These are phyloP conservation scores for Apophysomyces elegans DNA, from an alignment of 371 early-diverging fungal genomes.

Conservation along the genomic window DNA sequence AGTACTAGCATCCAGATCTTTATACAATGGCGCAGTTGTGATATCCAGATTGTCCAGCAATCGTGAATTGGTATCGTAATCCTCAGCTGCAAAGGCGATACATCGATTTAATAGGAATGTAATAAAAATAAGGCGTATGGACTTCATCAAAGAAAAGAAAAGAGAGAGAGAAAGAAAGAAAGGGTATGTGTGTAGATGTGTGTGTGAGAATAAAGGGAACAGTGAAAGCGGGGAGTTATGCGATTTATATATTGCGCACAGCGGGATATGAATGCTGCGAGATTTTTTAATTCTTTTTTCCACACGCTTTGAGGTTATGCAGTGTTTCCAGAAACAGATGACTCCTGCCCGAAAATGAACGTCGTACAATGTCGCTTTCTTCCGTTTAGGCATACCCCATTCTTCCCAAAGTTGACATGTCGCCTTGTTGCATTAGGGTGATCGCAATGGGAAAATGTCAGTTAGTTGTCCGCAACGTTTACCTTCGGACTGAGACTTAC, in stretches of 20 bases:
- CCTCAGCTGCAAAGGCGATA: background rate
- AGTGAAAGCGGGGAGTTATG: conserved; percentile 1
- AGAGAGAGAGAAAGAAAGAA: background rate
- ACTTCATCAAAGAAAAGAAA: background rate
- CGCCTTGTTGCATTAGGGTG: too few relatives aligned
- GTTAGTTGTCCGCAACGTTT: too few relatives aligned
- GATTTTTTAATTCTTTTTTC: background rate
- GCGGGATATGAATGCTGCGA: conserved; percentile 1
- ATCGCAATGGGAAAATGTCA: too few relatives aligned
- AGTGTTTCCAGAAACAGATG: too few relatives aligned
- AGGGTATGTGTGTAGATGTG: too few relatives aligned
- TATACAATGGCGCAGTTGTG: background rate
- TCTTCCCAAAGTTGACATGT: too few relatives aligned
- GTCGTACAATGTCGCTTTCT: too few relatives aligned
- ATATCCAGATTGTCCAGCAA: background rate
- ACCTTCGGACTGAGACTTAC: too few relatives aligned
- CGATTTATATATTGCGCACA: background rate
- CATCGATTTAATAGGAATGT: background rate
- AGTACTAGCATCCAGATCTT: background rate
- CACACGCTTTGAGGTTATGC: background rate
- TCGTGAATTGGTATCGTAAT: background rate
- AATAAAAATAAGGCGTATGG: background rate
- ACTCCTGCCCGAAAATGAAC: too few relatives aligned
- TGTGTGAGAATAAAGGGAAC: conserved; percentile 2
- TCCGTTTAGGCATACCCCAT: too few relatives aligned